Evolutionary conservation across 805 yeast genomes (phyloP).

Genomic region (Pichia scutulata): DNA sequence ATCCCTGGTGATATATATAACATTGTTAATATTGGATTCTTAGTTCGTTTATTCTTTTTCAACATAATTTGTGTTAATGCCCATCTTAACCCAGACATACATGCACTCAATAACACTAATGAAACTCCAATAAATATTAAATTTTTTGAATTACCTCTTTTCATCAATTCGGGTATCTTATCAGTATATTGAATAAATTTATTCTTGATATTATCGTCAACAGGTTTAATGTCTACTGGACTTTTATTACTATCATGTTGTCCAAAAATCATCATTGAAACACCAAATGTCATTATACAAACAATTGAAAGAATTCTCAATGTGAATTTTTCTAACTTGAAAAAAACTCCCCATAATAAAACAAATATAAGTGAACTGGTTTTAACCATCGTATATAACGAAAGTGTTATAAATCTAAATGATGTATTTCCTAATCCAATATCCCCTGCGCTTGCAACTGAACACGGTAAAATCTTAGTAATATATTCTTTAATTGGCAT

Average conservation of each 20-base stretch:
- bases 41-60: slow-evolving; percentile 47
- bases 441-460: slow-evolving; percentile 84
- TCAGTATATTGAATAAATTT: background rate
- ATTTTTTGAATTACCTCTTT: background rate
- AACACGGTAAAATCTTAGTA: slow-evolving; percentile 68
- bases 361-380: slow-evolving; percentile 87
- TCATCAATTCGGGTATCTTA: background rate
- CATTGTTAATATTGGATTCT: slow-evolving; percentile 78
- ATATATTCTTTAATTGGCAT: slow-evolving; percentile 35
- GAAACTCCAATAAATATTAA: slow-evolving; percentile 49
- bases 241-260: slow-evolving; percentile 27
- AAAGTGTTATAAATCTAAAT: slow-evolving; percentile 67
- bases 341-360: slow-evolving; percentile 75
- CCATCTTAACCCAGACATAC: slow-evolving; percentile 90
- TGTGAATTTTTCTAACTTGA: slow-evolving; percentile 68
- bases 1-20: slow-evolving; percentile 79
- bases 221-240: background rate
- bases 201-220: background rate
- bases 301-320: slow-evolving; percentile 66
- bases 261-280: slow-evolving; percentile 74
- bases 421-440: slow-evolving; percentile 89
- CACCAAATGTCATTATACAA: slow-evolving; percentile 72
- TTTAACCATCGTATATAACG: slow-evolving; percentile 89
- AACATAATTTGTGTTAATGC: slow-evolving; percentile 83
- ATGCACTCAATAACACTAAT: slow-evolving; percentile 68